Base-by-base conservation (phyloP, 2,329 filamentous ascomycete species). In the Alternaria tenuissima region DNA sequence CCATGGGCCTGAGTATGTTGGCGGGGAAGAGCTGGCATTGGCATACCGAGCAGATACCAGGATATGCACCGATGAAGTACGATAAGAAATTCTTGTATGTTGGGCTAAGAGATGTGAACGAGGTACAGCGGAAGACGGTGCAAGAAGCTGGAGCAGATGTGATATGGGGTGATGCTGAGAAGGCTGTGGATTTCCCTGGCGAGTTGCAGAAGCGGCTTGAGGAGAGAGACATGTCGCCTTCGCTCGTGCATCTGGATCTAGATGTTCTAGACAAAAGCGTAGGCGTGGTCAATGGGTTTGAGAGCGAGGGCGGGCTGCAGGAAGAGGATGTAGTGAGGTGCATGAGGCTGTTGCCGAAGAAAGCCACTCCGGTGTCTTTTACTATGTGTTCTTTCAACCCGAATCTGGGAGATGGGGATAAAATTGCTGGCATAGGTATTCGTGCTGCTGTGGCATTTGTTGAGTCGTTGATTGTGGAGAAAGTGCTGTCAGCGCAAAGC, bases 1-100 rank as follows among this genome's bases (percentile, higher is more conserved):
- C 73, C 0, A 78, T 79, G 75, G 76, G 69, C 0, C 58, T 78
- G 4, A 76, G 76, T 3, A 80, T 80, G 78, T 57, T 80, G 43
- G 71, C 72, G 3, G 78, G 78, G 0, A 61, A 69, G 36, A 74
- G 76, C 51, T 79, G 70, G 67, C 68, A 75, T 48, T 62, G 63
- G 12, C 54, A 76, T 8, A 69, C 74, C 62, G 67, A 70, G 39
- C 77, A 76, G 0, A 71, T 78, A 18, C 75, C 76, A 2, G 76
- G 76, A 1, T 73, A 66, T 41, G 4, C 38, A 5, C 67, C 67
- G 2, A 51, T 68, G 3, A 43, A 61, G 0, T 67, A 65, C 44
- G 51, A 68, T 9, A 59, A 61, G 1, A 6, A 2, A 7, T 34
- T 54, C 14, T 24, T 54, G 16, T 54, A 46, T 3, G 39, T 36